These are phyloP conservation scores for Apophysomyces trapeziformis DNA, from an alignment of 371 early-diverging fungal genomes.

Conservation along the genomic window DNA sequence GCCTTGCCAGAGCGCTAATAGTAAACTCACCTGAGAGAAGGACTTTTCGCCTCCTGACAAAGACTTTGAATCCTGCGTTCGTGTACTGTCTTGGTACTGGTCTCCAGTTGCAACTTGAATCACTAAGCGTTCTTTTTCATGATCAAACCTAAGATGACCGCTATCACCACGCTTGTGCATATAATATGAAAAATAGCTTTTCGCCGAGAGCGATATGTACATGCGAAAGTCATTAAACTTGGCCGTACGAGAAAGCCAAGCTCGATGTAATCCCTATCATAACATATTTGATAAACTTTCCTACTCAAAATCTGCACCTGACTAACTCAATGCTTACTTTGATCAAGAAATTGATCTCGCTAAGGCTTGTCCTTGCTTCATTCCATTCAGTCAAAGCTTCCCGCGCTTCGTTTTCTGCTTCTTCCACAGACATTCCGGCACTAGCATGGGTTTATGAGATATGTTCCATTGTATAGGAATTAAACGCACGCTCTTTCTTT, in stretches of 20 bases:
- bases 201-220: slow-evolving; percentile 77
- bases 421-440: slow-evolving; percentile 51
- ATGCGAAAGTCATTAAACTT: slow-evolving; percentile 71
- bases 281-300: not conserved
- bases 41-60: slow-evolving; percentile 99
- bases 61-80: slow-evolving; percentile 84
- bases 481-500: slow-evolving; percentile 43
- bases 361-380: slow-evolving; percentile 60
- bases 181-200: slow-evolving; percentile 70
- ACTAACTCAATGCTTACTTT: slow-evolving; percentile 32
- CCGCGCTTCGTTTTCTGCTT: slow-evolving; percentile 59
- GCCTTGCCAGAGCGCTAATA: slow-evolving; percentile 96
- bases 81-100: slow-evolving; percentile 41
- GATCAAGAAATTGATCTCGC: slow-evolving; percentile 52
- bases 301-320: not conserved
- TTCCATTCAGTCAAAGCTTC: slow-evolving; percentile 53
- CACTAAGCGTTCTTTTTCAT: slow-evolving; percentile 69
- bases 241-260: slow-evolving; percentile 62
- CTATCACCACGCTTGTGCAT: slow-evolving; percentile 86
- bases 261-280: slow-evolving; percentile 52
- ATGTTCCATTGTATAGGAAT: not conserved
- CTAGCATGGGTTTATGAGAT: slow-evolving; percentile 9
- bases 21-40: slow-evolving; percentile 95
- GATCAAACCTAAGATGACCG: slow-evolving; percentile 86
- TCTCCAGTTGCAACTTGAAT: slow-evolving; percentile 57